phyloP scores from a whole-genome alignment of 179 eudicot genomes.

The Beta macrorhiza region DNA sequence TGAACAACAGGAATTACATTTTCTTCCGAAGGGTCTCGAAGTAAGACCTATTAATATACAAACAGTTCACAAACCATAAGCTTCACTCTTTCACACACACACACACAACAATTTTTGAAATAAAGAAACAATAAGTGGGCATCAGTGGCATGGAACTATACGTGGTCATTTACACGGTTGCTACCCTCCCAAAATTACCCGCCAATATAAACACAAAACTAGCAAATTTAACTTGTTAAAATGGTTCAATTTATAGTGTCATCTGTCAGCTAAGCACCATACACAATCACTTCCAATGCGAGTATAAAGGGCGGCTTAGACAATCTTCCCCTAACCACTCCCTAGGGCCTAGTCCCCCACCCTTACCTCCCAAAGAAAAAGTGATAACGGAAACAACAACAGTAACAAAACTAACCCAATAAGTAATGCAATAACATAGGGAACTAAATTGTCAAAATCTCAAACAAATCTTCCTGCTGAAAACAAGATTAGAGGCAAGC shows the following conservation, averaged over 20 bases:
- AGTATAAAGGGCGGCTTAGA: background rate
- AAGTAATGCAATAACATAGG: background rate
- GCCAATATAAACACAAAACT: background rate
- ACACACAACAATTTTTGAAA: background rate
- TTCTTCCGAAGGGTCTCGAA: conserved; percentile 77
- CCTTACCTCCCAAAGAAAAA: background rate
- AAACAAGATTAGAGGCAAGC: background rate
- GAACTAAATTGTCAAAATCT: background rate
- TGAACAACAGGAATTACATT: conserved; percentile 79
- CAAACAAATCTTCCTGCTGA: background rate
- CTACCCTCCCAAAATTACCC: too few species aligned
- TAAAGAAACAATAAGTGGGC: conserved; percentile 4
- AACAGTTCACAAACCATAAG: background rate
- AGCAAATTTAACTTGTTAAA: background rate
- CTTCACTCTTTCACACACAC: conserved; percentile 2
- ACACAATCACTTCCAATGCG: background rate
- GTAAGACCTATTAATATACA: conserved; percentile 51
- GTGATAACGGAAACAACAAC: background rate
- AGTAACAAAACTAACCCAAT: background rate
- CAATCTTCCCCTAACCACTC: background rate
- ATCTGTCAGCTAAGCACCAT: background rate
- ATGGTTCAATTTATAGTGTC: background rate
- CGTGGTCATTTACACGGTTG: background rate
- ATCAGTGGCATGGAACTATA: background rate
- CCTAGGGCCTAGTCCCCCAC: background rate